A percentile compares a stretch with the other conserved stretches of the same genome.
Conservation (phyloP, 2,329 filamentous ascomycete genomes). For the Fusarium irregulare region DNA sequence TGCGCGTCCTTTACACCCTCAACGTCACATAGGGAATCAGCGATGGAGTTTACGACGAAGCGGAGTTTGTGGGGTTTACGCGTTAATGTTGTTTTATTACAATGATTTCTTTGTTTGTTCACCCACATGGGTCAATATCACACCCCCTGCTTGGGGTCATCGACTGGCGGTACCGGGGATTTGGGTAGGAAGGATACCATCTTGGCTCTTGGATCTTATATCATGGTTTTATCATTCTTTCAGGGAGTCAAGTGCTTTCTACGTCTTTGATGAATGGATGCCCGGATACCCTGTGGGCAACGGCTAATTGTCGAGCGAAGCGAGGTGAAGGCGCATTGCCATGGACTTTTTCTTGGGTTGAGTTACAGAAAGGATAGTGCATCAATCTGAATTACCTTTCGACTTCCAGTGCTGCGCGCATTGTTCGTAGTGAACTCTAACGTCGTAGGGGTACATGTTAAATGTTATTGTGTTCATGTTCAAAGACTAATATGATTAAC, state of each 20-base stretch:
- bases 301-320: slow-evolving; percentile 43
- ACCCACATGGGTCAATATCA: slow-evolving; percentile 26
- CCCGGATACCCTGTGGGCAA: slow-evolving; percentile 45
- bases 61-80: slow-evolving; percentile 44
- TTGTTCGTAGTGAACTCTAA: background rate
- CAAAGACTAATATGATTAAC: background rate
- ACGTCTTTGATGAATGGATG: slow-evolving; percentile 45
- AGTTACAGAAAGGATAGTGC: slow-evolving; percentile 32
- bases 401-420: slow-evolving; percentile 17
- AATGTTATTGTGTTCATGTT: background rate
- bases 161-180: slow-evolving; percentile 27
- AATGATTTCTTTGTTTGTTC: slow-evolving; percentile 26
- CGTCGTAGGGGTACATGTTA: too few relatives aligned
- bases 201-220: slow-evolving; percentile 25
- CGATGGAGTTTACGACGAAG: slow-evolving; percentile 49
- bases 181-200: slow-evolving; percentile 41
- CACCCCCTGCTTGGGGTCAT: slow-evolving; percentile 32
- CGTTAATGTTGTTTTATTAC: slow-evolving; percentile 25
- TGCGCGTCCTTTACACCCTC: slow-evolving; percentile 41
- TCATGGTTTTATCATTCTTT: slow-evolving; percentile 38
- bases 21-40: slow-evolving; percentile 49
- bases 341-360: slow-evolving; percentile 23
- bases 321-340: slow-evolving; percentile 28
- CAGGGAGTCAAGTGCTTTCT: slow-evolving; percentile 35
- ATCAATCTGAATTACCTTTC: slow-evolving; percentile 38